Evolutionary conservation across 345 rosid species (phyloP).

Genomic region (Acer campestre): DNA sequence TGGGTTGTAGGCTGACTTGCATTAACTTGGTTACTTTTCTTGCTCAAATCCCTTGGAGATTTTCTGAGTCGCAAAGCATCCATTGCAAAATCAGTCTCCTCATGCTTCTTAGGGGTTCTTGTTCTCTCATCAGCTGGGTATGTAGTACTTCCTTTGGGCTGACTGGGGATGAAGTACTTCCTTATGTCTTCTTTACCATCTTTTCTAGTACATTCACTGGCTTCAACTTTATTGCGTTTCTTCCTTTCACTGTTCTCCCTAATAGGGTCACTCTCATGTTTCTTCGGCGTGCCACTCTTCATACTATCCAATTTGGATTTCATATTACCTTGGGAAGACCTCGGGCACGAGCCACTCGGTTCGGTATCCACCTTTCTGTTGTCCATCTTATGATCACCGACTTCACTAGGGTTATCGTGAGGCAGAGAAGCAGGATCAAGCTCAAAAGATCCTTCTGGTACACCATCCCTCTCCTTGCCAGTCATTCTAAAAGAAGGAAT

Average conservation of each 20-base stretch:
- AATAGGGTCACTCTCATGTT: constrained; percentile 22
- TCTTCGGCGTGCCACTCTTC: constrained; percentile 29
- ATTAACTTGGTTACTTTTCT: constrained; percentile 19
- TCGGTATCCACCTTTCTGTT: constrained; percentile 23
- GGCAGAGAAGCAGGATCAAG: constrained; percentile 80
- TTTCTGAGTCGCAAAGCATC: constrained; percentile 42
- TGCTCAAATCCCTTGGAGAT: constrained; percentile 42
- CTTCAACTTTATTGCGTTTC: constrained; percentile 19
- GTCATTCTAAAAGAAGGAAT: constrained; percentile 70
- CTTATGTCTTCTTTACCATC: constrained; percentile 12
- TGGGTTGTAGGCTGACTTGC: constrained; percentile 5
- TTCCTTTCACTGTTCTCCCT: constrained; percentile 6
- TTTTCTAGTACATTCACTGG: background rate
- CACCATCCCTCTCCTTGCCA: constrained; percentile 73
- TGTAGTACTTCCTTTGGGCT: background rate
- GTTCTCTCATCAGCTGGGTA: constrained; percentile 30
- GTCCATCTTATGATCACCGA: constrained; percentile 21
- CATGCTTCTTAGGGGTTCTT: constrained; percentile 19
- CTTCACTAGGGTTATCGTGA: constrained; percentile 19
- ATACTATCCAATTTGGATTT: constrained; percentile 19
- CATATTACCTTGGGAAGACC: constrained; percentile 25
- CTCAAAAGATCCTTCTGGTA: constrained; percentile 76
- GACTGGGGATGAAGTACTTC: background rate
- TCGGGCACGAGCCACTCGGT: constrained; percentile 18
- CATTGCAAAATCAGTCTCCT: constrained; percentile 11